Percentiles rank a stretch among this genome's conserved stretches.
Conservation (phyloP, 139 green algal species). For the Chlorella sp. region DNA sequence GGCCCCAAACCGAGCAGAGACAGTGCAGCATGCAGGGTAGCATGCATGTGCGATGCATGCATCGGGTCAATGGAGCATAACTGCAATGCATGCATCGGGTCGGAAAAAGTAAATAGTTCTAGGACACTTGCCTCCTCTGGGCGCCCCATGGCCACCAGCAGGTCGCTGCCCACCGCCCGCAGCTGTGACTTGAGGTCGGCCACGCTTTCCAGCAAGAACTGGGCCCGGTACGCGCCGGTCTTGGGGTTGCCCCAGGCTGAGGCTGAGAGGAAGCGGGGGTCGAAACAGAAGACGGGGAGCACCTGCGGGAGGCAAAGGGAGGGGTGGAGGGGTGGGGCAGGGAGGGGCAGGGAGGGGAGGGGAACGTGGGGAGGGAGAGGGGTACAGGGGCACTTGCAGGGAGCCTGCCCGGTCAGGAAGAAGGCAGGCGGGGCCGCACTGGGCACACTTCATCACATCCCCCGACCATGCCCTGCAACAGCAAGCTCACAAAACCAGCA, state of each 20-base stretch:
- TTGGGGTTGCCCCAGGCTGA: constrained; percentile 68
- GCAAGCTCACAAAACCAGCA: too few relatives aligned
- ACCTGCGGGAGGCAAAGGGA: constrained; percentile 59
- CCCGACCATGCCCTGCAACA: too few relatives aligned
- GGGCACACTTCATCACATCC: too few relatives aligned
- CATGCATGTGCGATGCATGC: too few relatives aligned
- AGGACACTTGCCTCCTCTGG: constrained; percentile 70
- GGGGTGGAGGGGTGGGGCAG: neutral
- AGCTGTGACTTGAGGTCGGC: constrained; percentile 76
- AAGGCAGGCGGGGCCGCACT: too few relatives aligned
- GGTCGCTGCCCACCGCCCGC: constrained; percentile 65
- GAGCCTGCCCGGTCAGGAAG: too few relatives aligned
- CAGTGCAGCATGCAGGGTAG: neutral
- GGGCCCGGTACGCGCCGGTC: constrained; percentile 71
- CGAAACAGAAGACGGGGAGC: constrained; percentile 94
- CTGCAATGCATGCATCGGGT: neutral
- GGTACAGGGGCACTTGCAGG: too few relatives aligned
- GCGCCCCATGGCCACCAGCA: constrained; percentile 80
- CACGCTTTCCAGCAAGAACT: constrained; percentile 91
- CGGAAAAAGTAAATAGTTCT: too few relatives aligned
- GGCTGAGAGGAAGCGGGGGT: constrained; percentile 77
- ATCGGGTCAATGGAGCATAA: too few relatives aligned
- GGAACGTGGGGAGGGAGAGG: neutral
- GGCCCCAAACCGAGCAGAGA: too few relatives aligned
- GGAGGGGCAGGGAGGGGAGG: neutral